These are phyloP conservation scores for Fusarium sp. DNA, from an alignment of 2,329 filamentous ascomycete species.

Conservation along the genomic window DNA sequence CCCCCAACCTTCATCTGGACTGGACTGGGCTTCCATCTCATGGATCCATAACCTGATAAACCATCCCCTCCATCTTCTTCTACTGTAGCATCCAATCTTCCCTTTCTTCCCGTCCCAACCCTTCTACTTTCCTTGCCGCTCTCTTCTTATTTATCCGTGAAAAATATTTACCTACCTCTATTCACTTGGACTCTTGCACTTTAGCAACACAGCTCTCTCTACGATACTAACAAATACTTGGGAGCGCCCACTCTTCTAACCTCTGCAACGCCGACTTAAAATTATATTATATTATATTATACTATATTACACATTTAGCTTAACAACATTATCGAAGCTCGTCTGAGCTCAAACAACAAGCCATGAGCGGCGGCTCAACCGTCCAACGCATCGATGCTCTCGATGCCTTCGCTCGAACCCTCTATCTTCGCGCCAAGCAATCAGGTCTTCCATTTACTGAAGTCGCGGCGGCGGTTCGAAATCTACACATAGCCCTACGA, in stretches of 20 bases:
- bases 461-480: conserved; percentile 59
- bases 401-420: conserved; percentile 62
- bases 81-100: neutral
- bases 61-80: conserved; percentile 11
- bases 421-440: conserved; percentile 62
- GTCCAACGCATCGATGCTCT: conserved; percentile 61
- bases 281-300: neutral
- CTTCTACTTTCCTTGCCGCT: conserved; percentile 8
- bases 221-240: neutral
- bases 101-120: conserved; percentile 25
- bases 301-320: neutral
- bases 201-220: neutral
- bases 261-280: neutral
- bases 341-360: conserved; percentile 28
- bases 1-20: conserved; percentile 12
- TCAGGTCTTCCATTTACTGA: conserved; percentile 57
- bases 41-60: conserved; percentile 8
- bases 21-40: neutral
- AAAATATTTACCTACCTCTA: neutral
- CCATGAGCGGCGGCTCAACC: conserved; percentile 46
- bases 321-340: neutral
- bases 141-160: neutral
- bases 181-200: conserved; percentile 3
- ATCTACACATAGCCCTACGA: conserved; percentile 63
- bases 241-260: neutral